Conservation (phyloP, 345 rosid genomes). For the Pelargonium nanum region DNA sequence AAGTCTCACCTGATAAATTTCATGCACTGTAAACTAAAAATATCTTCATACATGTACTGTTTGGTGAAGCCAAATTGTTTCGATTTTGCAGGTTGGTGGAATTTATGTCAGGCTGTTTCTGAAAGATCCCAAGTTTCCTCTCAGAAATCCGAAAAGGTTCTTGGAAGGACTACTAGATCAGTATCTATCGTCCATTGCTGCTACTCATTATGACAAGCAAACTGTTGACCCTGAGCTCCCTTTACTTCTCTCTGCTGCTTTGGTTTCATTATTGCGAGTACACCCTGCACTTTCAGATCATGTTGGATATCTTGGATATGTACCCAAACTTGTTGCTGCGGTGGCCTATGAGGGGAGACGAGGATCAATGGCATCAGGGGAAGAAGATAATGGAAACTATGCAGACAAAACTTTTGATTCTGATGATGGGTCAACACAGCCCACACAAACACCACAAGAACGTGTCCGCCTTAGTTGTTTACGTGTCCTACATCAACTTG, state of each 20-base stretch:
- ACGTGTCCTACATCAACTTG: slow-evolving; percentile 97
- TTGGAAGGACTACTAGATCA: slow-evolving; percentile 96
- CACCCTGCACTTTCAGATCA: slow-evolving; percentile 98
- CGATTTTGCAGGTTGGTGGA: slow-evolving; percentile 75
- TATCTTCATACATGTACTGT: slow-evolving; percentile 2
- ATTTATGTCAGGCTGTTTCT: slow-evolving; percentile 86
- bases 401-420: slow-evolving; percentile 37
- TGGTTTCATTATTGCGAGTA: slow-evolving; percentile 93
- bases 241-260: slow-evolving; percentile 92
- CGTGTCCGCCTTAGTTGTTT: slow-evolving; percentile 97
- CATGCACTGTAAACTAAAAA: neutral
- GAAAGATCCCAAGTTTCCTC: slow-evolving; percentile 96
- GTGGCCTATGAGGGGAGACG: slow-evolving; percentile 91
- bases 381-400: slow-evolving; percentile 37
- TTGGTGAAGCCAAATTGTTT: slow-evolving; percentile 13
- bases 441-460: slow-evolving; percentile 82
- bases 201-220: slow-evolving; percentile 73
- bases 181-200: slow-evolving; percentile 85
- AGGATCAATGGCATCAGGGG: slow-evolving; percentile 80
- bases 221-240: slow-evolving; percentile 88
- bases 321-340: slow-evolving; percentile 95
- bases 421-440: slow-evolving; percentile 44
- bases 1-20: slow-evolving; percentile 9
- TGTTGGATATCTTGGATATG: slow-evolving; percentile 94
- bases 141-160: slow-evolving; percentile 90